A percentile compares a stretch with the other conserved stretches of the same genome.
Evolutionary conservation across 345 rosid genomes (phyloP).

Genomic region (Eucalyptus melliodora): DNA sequence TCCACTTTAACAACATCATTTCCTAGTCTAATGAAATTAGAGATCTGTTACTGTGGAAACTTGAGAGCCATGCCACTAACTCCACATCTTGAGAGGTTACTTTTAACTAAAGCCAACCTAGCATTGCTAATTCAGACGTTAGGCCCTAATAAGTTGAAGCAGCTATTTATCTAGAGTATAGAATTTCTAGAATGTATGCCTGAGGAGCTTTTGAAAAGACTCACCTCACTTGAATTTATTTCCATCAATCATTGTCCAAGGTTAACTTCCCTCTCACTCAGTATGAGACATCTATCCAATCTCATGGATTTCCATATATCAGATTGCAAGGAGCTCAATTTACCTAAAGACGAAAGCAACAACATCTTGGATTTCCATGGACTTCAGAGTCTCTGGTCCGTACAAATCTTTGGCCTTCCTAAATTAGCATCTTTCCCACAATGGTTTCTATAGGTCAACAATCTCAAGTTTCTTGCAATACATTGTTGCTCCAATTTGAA

Average conservation of each 20-base stretch:
- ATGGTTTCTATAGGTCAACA: not conserved
- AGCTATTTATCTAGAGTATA: too few relatives aligned
- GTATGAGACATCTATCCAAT: too few relatives aligned
- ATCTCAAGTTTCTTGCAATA: not conserved
- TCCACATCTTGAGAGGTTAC: not conserved
- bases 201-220: too few relatives aligned
- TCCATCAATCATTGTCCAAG: too few relatives aligned
- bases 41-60: not conserved
- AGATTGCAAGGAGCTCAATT: not conserved
- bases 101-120: fast-evolving
- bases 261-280: too few relatives aligned
- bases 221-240: too few relatives aligned
- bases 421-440: slow-evolving; percentile 1
- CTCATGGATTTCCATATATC: fast-evolving
- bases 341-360: not conserved
- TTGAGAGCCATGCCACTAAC: not conserved
- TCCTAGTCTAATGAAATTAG: not conserved
- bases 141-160: too few relatives aligned
- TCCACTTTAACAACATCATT: not conserved
- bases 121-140: not conserved
- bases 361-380: not conserved
- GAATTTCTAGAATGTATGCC: too few relatives aligned
- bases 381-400: not conserved
- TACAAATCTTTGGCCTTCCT: not conserved
- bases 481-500: not conserved